Conservation (phyloP, 139 green algal genomes). For the Closterium sp. region DNA sequence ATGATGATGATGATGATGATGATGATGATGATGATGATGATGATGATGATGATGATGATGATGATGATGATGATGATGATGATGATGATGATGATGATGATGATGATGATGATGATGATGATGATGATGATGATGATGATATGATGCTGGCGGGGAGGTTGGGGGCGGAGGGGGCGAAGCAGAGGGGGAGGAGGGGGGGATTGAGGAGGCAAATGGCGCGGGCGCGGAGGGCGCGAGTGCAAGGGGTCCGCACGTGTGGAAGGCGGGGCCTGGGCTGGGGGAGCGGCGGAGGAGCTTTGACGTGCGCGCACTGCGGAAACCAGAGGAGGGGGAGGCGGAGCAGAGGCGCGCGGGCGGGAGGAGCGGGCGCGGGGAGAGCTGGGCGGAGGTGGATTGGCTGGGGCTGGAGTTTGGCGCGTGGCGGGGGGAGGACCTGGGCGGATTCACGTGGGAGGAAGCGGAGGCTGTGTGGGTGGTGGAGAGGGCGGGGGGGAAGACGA, state of each 20-base stretch:
- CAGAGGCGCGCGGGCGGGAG: background rate
- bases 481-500: too few relatives aligned
- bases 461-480: background rate
- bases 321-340: background rate
- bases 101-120: too few relatives aligned
- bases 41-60: too few relatives aligned
- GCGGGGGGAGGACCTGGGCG: background rate
- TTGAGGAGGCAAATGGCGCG: background rate
- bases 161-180: background rate
- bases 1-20: too few relatives aligned
- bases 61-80: too few relatives aligned
- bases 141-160: background rate
- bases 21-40: too few relatives aligned
- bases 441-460: background rate
- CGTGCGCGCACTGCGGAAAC: background rate
- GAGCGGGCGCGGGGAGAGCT: background rate
- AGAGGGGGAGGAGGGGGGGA: background rate
- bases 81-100: too few relatives aligned
- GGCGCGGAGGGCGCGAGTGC: background rate
- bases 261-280: background rate
- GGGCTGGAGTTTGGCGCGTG: background rate
- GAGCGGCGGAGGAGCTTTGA: background rate
- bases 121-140: too few relatives aligned
- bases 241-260: background rate
- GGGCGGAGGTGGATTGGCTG: background rate